phyloP scores from a whole-genome alignment of 768 basidiomycete genomes.

The Boletus insuetus region DNA sequence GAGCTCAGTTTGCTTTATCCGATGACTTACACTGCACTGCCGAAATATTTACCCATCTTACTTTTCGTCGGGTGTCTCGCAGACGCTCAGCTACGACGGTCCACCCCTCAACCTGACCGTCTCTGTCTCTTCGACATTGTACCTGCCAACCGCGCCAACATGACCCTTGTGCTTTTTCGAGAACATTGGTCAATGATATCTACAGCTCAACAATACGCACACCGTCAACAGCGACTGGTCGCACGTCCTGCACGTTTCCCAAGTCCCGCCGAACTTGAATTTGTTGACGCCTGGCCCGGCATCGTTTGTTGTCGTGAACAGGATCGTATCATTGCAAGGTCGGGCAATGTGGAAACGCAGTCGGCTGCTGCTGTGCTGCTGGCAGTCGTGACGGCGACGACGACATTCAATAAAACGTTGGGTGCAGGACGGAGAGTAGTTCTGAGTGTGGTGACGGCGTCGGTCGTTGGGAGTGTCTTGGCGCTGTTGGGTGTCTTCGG shows the following conservation, averaged over 20 bases:
- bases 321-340: slow-evolving; percentile 81
- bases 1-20: slow-evolving; percentile 61
- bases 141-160: slow-evolving; percentile 64
- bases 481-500: not conserved
- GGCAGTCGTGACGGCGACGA: slow-evolving; percentile 26
- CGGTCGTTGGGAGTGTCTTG: not conserved
- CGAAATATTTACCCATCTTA: slow-evolving; percentile 93
- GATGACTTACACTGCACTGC: slow-evolving; percentile 70
- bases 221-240: slow-evolving; percentile 76
- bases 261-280: slow-evolving; percentile 81
- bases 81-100: slow-evolving; percentile 83
- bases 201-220: slow-evolving; percentile 85
- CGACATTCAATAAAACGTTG: not conserved
- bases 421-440: not conserved
- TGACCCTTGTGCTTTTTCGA: slow-evolving; percentile 77
- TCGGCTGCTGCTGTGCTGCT: slow-evolving; percentile 45
- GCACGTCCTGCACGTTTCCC: slow-evolving; percentile 75
- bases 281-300: slow-evolving; percentile 89
- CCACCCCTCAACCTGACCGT: slow-evolving; percentile 72
- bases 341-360: slow-evolving; percentile 74
- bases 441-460: not conserved
- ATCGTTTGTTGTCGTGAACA: slow-evolving; percentile 78
- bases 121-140: slow-evolving; percentile 60
- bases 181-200: slow-evolving; percentile 82
- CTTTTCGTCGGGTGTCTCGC: slow-evolving; percentile 71